Base-by-base conservation (phyloP, 2,329 filamentous ascomycete genomes). In the Fusarium illudens region DNA sequence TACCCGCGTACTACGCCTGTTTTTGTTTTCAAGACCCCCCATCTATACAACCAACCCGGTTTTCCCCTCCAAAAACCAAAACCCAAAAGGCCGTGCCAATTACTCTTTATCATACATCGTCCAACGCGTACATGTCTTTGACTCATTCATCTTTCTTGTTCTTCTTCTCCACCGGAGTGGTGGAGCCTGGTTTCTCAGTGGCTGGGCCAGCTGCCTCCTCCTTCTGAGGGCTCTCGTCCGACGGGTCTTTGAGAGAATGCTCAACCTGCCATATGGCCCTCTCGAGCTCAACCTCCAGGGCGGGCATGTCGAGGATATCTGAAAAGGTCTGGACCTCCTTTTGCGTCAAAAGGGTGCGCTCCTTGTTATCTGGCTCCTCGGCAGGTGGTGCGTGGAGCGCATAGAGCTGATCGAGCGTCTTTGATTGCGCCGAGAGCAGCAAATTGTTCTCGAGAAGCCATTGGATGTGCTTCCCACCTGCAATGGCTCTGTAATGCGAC, bases 401-500 rank as follows among this genome's bases (percentile, higher is more conserved):
- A 77, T 98, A 99, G 52, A 96, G 83, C 52, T 88, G 81, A 76
- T 97, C 92, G 48, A 99, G 84, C 7, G 87, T 82, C 13, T 86
- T 80, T 1, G 91, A 93, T 1, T 93, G 89, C 13, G 84, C 83
- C 1, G 88, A 83, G 3, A 83, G 84, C 36, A 97, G 82, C 27
- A 96, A 86, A 49, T 90, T 88, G 69, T 94, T 90, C 60, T 91
- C 82, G 37, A 95, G 79, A 12, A 99, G 86, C 78, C 93, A 96
- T 70, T 95, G 88, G 32, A 98, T 82, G 77, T 98, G 92, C 73
- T 89, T 92, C 19, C 93, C 94, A 57, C 96, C 96, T 34, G 89
- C 87, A 56, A 97, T 82, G 55, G 96, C 96, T 81, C 91, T 88
- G 89, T 92, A 97, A 79, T 97, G 93, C 19, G 92, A 96, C 91